phyloP scores from a whole-genome alignment of 2,329 filamentous ascomycete genomes.

The Drechslerella dactyloides region DNA sequence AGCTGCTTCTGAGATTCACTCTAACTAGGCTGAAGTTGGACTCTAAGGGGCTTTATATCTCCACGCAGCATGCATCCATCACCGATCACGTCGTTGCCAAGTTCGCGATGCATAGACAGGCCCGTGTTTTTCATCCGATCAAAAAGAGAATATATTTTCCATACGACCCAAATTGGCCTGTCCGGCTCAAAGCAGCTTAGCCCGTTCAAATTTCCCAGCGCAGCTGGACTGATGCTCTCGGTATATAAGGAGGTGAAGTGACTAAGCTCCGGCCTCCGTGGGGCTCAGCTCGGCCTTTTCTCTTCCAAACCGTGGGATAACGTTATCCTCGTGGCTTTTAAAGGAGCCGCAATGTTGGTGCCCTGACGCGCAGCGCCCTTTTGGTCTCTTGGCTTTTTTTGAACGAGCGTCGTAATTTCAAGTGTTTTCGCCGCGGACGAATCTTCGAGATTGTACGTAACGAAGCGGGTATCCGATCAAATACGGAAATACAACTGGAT shows the following conservation, averaged over 20 bases:
- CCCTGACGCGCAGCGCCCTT: too few species aligned
- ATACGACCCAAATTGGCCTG: background rate
- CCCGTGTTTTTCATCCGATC: background rate
- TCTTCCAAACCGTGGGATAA: background rate
- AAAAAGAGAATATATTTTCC: too few species aligned
- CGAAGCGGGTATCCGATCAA: too few species aligned
- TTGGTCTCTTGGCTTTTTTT: too few species aligned
- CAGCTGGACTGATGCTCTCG: background rate
- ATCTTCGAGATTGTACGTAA: too few species aligned
- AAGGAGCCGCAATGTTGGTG: too few species aligned
- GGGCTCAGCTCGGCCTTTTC: background rate
- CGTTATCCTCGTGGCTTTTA: background rate
- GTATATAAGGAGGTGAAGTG: background rate
- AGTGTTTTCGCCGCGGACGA: too few species aligned
- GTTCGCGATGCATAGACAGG: too few species aligned
- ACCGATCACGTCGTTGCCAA: too few species aligned
- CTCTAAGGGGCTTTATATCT: background rate
- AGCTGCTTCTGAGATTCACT: too few species aligned
- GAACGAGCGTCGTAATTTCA: too few species aligned
- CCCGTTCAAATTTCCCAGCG: background rate
- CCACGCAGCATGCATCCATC: background rate
- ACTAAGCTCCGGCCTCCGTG: constrained; percentile 12
- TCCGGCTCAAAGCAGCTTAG: constrained; percentile 40
- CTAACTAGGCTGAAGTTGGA: background rate
- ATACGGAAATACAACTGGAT: too few species aligned